These are phyloP conservation scores for Oxyria digyna DNA, from an alignment of 148 eudicot species.

Conservation along the genomic window DNA sequence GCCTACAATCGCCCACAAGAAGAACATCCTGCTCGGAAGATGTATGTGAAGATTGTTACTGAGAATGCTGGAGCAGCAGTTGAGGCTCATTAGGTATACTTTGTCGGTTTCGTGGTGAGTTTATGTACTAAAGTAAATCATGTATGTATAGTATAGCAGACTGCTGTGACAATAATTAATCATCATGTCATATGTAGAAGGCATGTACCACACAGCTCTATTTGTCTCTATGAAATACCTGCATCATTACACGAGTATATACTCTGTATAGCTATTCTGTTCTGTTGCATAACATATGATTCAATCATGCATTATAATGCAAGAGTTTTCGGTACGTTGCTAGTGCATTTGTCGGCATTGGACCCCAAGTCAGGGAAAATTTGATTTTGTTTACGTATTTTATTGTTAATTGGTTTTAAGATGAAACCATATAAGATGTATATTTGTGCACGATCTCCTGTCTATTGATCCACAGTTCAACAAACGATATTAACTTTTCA, in stretches of 20 bases:
- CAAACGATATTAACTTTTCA: no score
- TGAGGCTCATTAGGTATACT: conserved; percentile 32
- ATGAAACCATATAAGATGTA: no score
- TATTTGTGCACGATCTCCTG: no score
- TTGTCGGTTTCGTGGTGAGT: background rate
- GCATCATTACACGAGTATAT: background rate
- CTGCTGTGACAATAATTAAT: background rate
- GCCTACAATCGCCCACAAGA: conserved; percentile 73
- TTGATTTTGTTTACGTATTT: no score
- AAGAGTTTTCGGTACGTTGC: no score
- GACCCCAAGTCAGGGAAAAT: no score
- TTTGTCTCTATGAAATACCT: background rate
- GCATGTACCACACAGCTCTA: background rate
- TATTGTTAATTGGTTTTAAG: no score
- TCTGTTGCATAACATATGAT: no score
- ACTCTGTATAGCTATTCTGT: background rate
- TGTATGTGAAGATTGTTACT: conserved; percentile 34
- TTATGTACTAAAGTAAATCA: background rate
- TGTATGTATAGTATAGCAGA: background rate
- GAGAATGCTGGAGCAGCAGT: conserved; percentile 35
- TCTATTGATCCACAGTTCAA: no score
- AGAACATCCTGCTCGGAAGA: conserved; percentile 67
- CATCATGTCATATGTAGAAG: background rate
- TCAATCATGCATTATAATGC: no score
- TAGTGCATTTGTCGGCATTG: no score